Conservation (phyloP, 805 yeast species). For the Candida cerambycidarum region DNA sequence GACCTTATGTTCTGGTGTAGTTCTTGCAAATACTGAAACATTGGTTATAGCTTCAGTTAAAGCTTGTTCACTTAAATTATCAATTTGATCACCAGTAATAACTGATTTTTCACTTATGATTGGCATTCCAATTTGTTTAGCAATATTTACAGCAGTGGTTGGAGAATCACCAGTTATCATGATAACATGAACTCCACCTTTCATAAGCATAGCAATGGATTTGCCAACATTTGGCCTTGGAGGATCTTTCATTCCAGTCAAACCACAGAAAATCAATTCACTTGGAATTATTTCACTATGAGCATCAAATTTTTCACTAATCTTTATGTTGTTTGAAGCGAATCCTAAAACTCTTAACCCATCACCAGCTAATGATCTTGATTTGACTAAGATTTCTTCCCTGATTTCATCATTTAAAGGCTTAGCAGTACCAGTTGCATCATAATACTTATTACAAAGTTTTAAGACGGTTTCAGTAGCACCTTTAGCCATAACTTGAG, state of each 20-base stretch:
- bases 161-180: conserved; percentile 98
- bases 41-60: conserved; percentile 73
- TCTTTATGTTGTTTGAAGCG: conserved; percentile 51
- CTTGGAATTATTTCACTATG: conserved; percentile 43
- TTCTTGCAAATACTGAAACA: conserved; percentile 90
- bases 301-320: conserved; percentile 28
- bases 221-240: conserved; percentile 85
- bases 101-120: conserved; percentile 64
- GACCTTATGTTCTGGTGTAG: conserved; percentile 92
- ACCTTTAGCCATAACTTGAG: conserved; percentile 78
- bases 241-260: conserved; percentile 96
- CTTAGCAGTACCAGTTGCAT: conserved; percentile 57
- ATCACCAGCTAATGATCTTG: conserved; percentile 67
- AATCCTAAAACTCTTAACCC: conserved; percentile 87
- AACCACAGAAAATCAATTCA: conserved; percentile 75
- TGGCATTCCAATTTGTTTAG: conserved; percentile 88
- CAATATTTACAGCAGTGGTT: conserved; percentile 81
- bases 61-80: conserved; percentile 67
- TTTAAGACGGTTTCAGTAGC: conserved; percentile 76
- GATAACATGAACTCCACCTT: conserved; percentile 95
- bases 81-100: conserved; percentile 82
- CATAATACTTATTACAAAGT: conserved; percentile 58
- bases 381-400: conserved; percentile 51
- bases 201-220: conserved; percentile 72
- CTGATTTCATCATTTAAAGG: conserved; percentile 55